Evolutionary conservation across 148 eudicot species (phyloP).

Genomic region (Rhododendron mucronatum): DNA sequence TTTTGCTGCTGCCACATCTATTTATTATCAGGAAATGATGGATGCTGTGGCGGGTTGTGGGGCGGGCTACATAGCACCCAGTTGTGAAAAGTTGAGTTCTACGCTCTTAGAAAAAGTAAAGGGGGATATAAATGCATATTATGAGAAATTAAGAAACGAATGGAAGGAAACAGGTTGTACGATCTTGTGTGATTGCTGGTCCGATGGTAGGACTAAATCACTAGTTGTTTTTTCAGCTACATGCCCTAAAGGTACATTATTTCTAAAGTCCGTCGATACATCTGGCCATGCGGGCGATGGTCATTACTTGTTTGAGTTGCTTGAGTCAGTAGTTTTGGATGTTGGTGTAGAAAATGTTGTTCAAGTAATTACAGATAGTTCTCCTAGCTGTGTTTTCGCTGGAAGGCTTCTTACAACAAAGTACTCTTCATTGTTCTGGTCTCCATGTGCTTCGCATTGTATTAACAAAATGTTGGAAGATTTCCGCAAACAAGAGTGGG

Average conservation of each 20-base stretch:
- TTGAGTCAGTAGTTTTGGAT: constrained; percentile 29
- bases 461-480: constrained; percentile 34
- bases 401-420: constrained; percentile 44
- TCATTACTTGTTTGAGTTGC: constrained; percentile 26
- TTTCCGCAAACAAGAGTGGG: constrained; percentile 31
- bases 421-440: constrained; percentile 40
- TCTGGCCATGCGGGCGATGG: constrained; percentile 34
- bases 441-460: constrained; percentile 43
- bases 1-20: constrained; percentile 32
- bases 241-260: constrained; percentile 36
- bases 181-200: constrained; percentile 31
- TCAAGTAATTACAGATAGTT: constrained; percentile 34
- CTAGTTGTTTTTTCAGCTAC: constrained; percentile 29
- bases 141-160: constrained; percentile 23
- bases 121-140: constrained; percentile 18
- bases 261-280: constrained; percentile 28
- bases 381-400: constrained; percentile 21
- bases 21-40: constrained; percentile 37
- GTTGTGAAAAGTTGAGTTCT: constrained; percentile 23
- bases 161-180: constrained; percentile 45
- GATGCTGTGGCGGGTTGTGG: constrained; percentile 36
- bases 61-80: constrained; percentile 35
- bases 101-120: constrained; percentile 29
- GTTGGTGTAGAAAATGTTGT: constrained; percentile 30
- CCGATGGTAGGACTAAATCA: constrained; percentile 19